Conservation (phyloP, 2,329 filamentous ascomycete genomes). For the Aspergillus terreus region DNA sequence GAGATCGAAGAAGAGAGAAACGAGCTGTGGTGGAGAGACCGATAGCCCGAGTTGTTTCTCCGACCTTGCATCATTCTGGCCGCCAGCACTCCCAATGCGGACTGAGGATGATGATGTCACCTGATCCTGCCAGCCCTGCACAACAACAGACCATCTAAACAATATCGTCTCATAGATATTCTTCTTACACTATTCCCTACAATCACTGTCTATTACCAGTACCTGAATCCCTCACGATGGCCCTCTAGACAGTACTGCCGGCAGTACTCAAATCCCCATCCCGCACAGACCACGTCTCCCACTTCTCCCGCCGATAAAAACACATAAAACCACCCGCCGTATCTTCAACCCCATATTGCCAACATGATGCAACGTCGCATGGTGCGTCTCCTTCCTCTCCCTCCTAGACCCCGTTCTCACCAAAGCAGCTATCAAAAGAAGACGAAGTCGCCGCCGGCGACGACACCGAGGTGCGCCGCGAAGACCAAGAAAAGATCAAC, state of each 20-base stretch:
- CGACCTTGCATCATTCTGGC: background rate
- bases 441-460: conserved; percentile 75
- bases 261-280: background rate
- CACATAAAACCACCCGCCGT: background rate
- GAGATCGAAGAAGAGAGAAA: background rate
- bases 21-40: background rate
- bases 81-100: background rate
- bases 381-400: conserved; percentile 39
- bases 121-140: conserved; percentile 6
- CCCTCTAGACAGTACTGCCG: background rate
- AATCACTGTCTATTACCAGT: no score
- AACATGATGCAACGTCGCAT: conserved; percentile 58
- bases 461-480: conserved; percentile 88
- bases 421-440: conserved; percentile 77
- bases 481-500: conserved; percentile 99
- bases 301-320: background rate
- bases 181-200: no score
- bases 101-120: conserved; percentile 25
- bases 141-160: background rate
- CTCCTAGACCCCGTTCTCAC: background rate
- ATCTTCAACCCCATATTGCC: conserved; percentile 1
- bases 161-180: no score
- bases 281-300: background rate
- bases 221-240: background rate
- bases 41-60: background rate